phyloP scores from a whole-genome alignment of 148 eudicot genomes.

The Camellia sinensis region DNA sequence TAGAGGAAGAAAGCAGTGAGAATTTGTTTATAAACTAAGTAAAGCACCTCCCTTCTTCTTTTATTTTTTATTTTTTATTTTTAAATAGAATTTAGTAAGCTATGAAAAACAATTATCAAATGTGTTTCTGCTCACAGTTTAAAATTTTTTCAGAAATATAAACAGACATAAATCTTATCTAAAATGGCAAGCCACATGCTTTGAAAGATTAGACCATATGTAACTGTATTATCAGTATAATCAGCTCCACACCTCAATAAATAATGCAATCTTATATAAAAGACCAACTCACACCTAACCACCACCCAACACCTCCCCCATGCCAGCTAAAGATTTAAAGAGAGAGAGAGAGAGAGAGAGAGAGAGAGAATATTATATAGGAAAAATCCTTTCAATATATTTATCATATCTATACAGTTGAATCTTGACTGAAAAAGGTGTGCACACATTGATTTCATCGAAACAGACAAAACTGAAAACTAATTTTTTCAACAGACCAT shows the following conservation, averaged over 20 bases:
- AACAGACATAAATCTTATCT: too few relatives aligned
- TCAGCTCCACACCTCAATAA: background rate
- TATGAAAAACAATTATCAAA: too few relatives aligned
- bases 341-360: too few relatives aligned
- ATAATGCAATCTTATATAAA: background rate
- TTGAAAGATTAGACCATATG: too few relatives aligned
- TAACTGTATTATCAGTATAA: background rate
- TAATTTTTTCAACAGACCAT: background rate
- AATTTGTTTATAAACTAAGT: too few relatives aligned
- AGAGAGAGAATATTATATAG: background rate
- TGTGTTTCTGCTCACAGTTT: too few relatives aligned
- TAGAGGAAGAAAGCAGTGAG: too few relatives aligned
- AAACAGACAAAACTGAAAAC: background rate
- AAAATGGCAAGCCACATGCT: too few relatives aligned
- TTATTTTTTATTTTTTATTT: too few relatives aligned
- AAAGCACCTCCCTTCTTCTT: too few relatives aligned
- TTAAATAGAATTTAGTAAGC: too few relatives aligned
- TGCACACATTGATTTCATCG: background rate
- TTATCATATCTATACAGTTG: slow-evolving; percentile 3
- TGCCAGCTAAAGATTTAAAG: slow-evolving; percentile 3
- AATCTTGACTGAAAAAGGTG: background rate
- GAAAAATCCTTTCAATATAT: background rate
- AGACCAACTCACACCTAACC: slow-evolving; percentile 1
- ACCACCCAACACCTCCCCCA: background rate
- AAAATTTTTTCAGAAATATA: too few relatives aligned